Percentiles rank a stretch among this genome's conserved stretches.
phyloP scores from a whole-genome alignment of 352 stramenopile species.

The Phytophthora boehmeriae region DNA sequence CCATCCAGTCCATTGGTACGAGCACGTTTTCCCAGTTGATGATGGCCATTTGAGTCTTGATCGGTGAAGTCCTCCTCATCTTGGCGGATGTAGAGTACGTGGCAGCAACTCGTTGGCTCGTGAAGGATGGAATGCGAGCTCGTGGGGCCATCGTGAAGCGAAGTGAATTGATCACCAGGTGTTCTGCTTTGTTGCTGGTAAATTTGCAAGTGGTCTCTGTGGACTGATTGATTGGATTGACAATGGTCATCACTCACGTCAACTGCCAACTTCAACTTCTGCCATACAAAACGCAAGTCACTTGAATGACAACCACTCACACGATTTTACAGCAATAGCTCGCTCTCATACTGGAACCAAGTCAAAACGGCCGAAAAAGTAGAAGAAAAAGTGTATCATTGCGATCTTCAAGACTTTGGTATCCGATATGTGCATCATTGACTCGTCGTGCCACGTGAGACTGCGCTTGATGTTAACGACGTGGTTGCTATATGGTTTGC shows the following conservation, averaged over 20 bases:
- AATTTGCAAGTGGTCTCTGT: slow-evolving; percentile 13
- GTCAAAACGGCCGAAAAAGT: too few relatives aligned
- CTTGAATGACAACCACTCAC: too few relatives aligned
- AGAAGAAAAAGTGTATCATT: neutral
- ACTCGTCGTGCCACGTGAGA: too few relatives aligned
- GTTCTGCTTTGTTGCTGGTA: slow-evolving; percentile 7
- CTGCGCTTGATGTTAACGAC: too few relatives aligned
- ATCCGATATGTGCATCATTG: too few relatives aligned
- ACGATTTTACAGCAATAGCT: too few relatives aligned
- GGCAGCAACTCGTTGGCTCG: slow-evolving; percentile 8
- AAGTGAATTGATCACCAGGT: slow-evolving; percentile 2
- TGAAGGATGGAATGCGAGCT: slow-evolving; percentile 9
- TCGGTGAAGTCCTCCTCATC: neutral
- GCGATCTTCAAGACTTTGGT: neutral
- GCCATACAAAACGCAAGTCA: too few relatives aligned
- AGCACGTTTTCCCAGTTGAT: slow-evolving; percentile 68
- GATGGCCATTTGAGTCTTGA: slow-evolving; percentile 31
- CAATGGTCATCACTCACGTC: too few relatives aligned
- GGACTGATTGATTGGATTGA: too few relatives aligned
- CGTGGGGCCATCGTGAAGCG: slow-evolving; percentile 9
- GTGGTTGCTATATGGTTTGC: too few relatives aligned
- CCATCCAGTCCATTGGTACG: slow-evolving; percentile 46
- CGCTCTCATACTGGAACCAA: too few relatives aligned
- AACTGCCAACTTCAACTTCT: too few relatives aligned
- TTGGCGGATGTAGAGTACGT: slow-evolving; percentile 6